These are phyloP conservation scores for Lathyrus oleraceus DNA, from an alignment of 306 rosid genomes.

Conservation along the genomic window DNA sequence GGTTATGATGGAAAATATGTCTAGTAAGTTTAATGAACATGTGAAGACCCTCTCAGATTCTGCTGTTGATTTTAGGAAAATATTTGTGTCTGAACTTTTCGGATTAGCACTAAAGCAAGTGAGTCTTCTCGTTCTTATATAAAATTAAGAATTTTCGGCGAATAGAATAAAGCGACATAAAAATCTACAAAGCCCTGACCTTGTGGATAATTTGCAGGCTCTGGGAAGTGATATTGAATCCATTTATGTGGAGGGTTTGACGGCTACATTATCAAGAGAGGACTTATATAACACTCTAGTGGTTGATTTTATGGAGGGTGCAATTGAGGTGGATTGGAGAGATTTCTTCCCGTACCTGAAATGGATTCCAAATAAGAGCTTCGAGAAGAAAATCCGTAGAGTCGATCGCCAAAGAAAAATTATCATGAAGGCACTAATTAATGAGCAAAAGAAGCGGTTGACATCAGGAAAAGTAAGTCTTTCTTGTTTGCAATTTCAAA, in stretches of 20 bases:
- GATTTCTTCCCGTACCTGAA: conserved; percentile 91
- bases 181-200: neutral
- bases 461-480: conserved; percentile 69
- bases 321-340: conserved; percentile 96
- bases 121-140: conserved; percentile 32
- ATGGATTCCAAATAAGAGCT: conserved; percentile 79
- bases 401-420: conserved; percentile 43
- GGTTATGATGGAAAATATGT: conserved; percentile 59
- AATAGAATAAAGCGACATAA: neutral
- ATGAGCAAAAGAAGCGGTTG: conserved; percentile 64
- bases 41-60: conserved; percentile 45
- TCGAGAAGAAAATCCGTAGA: conserved; percentile 54
- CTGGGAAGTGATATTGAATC: conserved; percentile 63
- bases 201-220: conserved; percentile 49
- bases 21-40: conserved; percentile 46
- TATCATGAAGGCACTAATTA: conserved; percentile 64
- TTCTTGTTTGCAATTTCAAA: neutral
- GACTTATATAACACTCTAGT: conserved; percentile 68
- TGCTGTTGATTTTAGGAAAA: conserved; percentile 61
- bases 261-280: conserved; percentile 47
- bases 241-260: conserved; percentile 70
- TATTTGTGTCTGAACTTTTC: conserved; percentile 73
- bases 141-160: neutral
- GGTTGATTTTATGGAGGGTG: conserved; percentile 81
- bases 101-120: conserved; percentile 76